phyloP scores from a whole-genome alignment of 345 rosid genomes.

The Brassica cretica region DNA sequence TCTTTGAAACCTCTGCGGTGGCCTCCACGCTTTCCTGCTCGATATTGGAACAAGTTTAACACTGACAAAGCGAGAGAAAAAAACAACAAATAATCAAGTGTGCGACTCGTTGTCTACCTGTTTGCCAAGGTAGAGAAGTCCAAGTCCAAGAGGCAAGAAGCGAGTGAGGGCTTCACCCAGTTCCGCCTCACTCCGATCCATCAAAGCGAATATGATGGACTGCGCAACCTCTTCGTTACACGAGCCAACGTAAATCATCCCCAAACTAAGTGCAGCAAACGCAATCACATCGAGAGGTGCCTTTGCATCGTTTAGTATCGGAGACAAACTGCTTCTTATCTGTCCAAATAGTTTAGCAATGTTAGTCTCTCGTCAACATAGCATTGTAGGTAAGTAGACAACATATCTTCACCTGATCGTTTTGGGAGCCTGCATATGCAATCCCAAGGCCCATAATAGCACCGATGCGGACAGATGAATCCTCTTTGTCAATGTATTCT shows the following conservation, averaged over 20 bases:
- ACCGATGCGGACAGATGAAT: constrained; percentile 79
- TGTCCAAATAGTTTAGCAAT: constrained; percentile 36
- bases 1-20: constrained; percentile 92
- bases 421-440: constrained; percentile 88
- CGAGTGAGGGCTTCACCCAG: constrained; percentile 78
- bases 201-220: constrained; percentile 77
- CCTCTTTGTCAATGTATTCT: constrained; percentile 76
- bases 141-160: constrained; percentile 88
- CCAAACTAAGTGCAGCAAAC: constrained; percentile 84
- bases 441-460: constrained; percentile 97
- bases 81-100: not conserved
- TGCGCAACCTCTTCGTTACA: constrained; percentile 97
- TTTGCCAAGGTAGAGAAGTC: constrained; percentile 94
- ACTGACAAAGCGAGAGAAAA: constrained; percentile 3
- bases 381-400: constrained; percentile 10
- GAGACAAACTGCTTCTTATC: constrained; percentile 63
- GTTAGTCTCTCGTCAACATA: not conserved
- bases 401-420: constrained; percentile 54
- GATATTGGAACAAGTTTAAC: constrained; percentile 19
- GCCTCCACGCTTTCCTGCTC: constrained; percentile 88
- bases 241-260: constrained; percentile 86
- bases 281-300: constrained; percentile 83
- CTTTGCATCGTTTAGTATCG: constrained; percentile 65
- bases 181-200: constrained; percentile 86
- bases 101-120: constrained; percentile 51